phyloP scores from a whole-genome alignment of 2,329 filamentous ascomycete species.

The Cercospora nicotianae region DNA sequence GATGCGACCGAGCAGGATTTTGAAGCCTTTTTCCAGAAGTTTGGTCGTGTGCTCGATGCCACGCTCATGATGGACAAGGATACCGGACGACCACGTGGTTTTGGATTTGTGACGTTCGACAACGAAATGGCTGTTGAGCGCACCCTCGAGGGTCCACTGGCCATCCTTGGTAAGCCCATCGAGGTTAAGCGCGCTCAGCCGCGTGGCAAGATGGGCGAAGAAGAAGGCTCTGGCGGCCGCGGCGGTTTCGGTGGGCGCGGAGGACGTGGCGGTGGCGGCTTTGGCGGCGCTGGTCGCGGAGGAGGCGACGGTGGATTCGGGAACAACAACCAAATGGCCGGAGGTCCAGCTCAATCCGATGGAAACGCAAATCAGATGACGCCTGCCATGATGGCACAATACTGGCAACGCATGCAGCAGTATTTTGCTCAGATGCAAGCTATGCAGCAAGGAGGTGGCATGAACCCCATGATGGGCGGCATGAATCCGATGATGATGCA shows the following conservation, averaged over 20 bases:
- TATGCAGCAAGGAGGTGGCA: constrained; percentile 48
- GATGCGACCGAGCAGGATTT: constrained; percentile 96
- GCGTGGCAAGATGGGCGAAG: constrained; percentile 87
- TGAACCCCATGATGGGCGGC: constrained; percentile 51
- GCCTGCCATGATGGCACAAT: constrained; percentile 96
- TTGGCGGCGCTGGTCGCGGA: constrained; percentile 27
- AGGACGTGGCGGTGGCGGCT: constrained; percentile 30
- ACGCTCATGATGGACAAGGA: constrained; percentile 99
- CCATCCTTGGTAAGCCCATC: constrained; percentile 93
- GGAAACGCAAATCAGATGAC: constrained; percentile 67
- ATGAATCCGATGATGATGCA: constrained; percentile 61
- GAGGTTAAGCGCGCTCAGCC: constrained; percentile 98
- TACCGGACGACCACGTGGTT: constrained; percentile 91
- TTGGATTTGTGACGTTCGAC: constrained; percentile 98
- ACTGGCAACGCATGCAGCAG: constrained; percentile 98
- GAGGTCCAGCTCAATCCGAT: constrained; percentile 24
- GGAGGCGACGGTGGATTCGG: constrained; percentile 44
- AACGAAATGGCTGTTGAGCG: constrained; percentile 92
- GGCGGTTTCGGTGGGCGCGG: constrained; percentile 34
- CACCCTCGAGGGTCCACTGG: constrained; percentile 78
- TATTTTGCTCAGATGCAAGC: constrained; percentile 71
- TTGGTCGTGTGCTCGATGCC: constrained; percentile 92
- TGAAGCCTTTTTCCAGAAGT: constrained; percentile 93
- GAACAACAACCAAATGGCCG: constrained; percentile 29
- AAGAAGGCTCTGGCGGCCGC: constrained; percentile 60